Base-by-base conservation (phyloP, 345 rosid genomes). In the Capsella bursapastoris region DNA sequence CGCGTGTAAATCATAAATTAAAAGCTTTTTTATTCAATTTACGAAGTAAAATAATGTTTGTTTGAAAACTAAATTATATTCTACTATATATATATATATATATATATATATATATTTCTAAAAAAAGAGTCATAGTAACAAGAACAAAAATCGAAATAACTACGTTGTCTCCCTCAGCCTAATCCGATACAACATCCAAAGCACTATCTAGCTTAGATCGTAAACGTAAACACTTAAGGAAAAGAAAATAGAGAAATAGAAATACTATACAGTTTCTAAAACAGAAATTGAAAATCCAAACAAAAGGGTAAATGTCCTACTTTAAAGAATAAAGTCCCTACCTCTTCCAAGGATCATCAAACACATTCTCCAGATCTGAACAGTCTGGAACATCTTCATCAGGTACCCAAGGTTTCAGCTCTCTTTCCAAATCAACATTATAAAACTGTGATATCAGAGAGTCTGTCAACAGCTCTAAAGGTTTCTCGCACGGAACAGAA, bases 351-450 rank as follows among this genome's bases (percentile, higher is more conserved):
- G 81, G 83, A 71, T 68, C 84, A 49, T 92, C 93, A 78, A 95
- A 92, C 67, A 81, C 83, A 80, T 86, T 89, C 44, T 95, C 99
- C 66, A 90, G 72, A 51, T 86, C 98, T 56, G 94, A 85, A 76
- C 84, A 74, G 31, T 84, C 90, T 13, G 83, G 93, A 74, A 67
- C 85, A 84, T 87, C 88, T 70, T 78, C 94, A 77, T 89, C 97
- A 55, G 99, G 99, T 43, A 92, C 81, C 99, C 99, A 92, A 22
- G 84, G 97, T 73, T 79, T 84, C 75, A 95, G 87, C 86, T 87
- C 97, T 82, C 98, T 95, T 81, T 74, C 96, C 68, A 55, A 14
- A 63, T 89, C 97, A 71, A 64, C 78, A 56, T 77, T 82, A 59
- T 81, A 82, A 38, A 88, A 74, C 51, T 87, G 96, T 48, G 99